Evolutionary conservation across 371 early-diverging fungal species (phyloP), one percentile per base, ranked within the genome.

Genomic region (Chytridiales sp.): DNA sequence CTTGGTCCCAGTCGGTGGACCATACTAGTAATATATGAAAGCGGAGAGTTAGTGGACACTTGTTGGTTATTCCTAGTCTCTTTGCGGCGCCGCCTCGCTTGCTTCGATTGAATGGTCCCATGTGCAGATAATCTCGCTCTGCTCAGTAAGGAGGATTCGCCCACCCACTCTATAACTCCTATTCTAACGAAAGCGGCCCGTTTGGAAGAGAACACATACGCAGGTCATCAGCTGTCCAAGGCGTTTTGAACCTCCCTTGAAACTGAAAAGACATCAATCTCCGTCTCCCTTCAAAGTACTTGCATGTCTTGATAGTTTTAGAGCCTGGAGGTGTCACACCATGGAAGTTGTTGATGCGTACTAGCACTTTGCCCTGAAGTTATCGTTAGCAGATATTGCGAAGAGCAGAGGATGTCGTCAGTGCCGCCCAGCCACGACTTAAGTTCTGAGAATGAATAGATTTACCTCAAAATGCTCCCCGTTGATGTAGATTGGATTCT

Each of bases 1-100:
- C 59, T 19, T 31, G 36, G 32, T 64, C 64, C 64, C 64, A 64
- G 44, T 64, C 64, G 34, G 39, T 59, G 21, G 59, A 58, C 64
- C 64, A 64, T 17, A 64, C 64, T 63, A 13, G 53, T 9, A 36
- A 36, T 48, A 8, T 4, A 24, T 35, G 30, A 36, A 11, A n/a
- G 17, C 13, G 2, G 4, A 47, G 17, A 56, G 13, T 3, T n/a
- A 54, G 4, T n/a, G 38, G 21, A 43, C 9, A 38, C 44, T 8
- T 8, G n/a, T 22, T 22, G 15, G 13, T 22, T 8, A 44, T 44
- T 6, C 21, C 11, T 8, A n/a, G n/a, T n/a, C n/a, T n/a, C n/a
- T n/a, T n/a, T n/a, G n/a, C n/a, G n/a, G n/a, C n/a, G n/a, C n/a
- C n/a, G n/a, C n/a, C n/a, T n/a, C n/a, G n/a, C n/a, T n/a, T n/a